Evolutionary conservation across 2,329 filamentous ascomycete genomes (phyloP).

Genomic region (Triangularia verruculosa): DNA sequence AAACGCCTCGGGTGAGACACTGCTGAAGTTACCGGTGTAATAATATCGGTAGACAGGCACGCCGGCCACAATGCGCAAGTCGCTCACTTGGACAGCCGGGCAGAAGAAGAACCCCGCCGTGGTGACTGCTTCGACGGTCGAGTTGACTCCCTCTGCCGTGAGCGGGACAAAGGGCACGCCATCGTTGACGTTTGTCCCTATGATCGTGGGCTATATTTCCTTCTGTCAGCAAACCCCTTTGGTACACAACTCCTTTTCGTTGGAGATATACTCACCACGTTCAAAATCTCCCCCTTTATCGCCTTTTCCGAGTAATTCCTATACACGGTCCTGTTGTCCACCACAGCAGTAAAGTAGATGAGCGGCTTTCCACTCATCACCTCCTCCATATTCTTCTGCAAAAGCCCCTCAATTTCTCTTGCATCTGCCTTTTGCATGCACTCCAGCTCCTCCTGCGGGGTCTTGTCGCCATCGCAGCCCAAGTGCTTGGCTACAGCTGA

Average conservation of each 20-base stretch:
- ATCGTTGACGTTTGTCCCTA: slow-evolving; percentile 29
- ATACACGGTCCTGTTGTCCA: slow-evolving; percentile 35
- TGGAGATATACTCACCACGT: slow-evolving; percentile 19
- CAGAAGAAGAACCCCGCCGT: slow-evolving; percentile 28
- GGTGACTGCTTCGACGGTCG: slow-evolving; percentile 11
- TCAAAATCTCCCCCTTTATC: slow-evolving; percentile 28
- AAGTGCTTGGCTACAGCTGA: slow-evolving; percentile 40
- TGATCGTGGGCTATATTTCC: slow-evolving; percentile 22
- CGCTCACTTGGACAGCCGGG: slow-evolving; percentile 21
- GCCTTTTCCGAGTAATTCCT: slow-evolving; percentile 34
- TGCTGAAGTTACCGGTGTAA: slow-evolving; percentile 33
- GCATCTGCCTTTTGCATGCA: slow-evolving; percentile 39
- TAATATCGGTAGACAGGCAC: slow-evolving; percentile 29
- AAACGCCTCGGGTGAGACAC: slow-evolving; percentile 29
- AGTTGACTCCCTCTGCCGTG: slow-evolving; percentile 17
- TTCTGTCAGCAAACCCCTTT: neutral
- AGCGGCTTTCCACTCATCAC: slow-evolving; percentile 20
- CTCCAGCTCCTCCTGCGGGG: slow-evolving; percentile 32
- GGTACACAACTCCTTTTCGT: slow-evolving; percentile 3
- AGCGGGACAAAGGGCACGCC: slow-evolving; percentile 26
- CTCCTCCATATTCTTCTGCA: slow-evolving; percentile 15
- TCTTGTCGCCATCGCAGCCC: slow-evolving; percentile 33
- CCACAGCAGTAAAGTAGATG: slow-evolving; percentile 31
- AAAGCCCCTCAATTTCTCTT: slow-evolving; percentile 31
- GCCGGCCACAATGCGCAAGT: slow-evolving; percentile 16